Percentiles rank a stretch among this genome's conserved stretches.
These are phyloP conservation scores for Sporisorium scitamineum DNA, from an alignment of 1,284 basidiomycete species.

Conservation along the genomic window DNA sequence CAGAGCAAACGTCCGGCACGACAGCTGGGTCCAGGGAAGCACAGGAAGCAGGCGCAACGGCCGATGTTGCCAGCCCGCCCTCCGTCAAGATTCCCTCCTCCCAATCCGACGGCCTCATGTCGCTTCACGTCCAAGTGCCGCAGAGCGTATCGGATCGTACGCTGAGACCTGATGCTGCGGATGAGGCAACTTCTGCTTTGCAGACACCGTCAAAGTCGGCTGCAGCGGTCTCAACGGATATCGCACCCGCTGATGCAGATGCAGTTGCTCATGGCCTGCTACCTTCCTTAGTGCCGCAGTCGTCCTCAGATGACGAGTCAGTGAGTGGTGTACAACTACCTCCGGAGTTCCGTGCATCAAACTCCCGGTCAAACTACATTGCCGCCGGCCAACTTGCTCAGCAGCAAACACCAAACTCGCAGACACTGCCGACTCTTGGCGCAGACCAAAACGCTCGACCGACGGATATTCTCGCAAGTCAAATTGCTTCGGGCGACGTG, in stretches of 20 bases:
- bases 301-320: neutral
- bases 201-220: neutral
- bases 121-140: constrained; percentile 36
- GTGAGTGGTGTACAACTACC: neutral
- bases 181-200: neutral
- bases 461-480: neutral
- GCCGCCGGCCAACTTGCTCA: neutral
- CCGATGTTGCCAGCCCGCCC: neutral
- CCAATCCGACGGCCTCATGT: constrained; percentile 34
- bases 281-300: constrained; percentile 30
- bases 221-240: neutral
- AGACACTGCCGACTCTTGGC: neutral
- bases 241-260: neutral
- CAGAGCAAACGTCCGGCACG: neutral
- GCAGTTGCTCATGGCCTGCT: constrained; percentile 13
- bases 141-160: constrained; percentile 17
- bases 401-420: neutral
- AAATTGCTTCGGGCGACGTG: constrained; percentile 2
- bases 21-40: neutral
- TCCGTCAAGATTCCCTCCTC: constrained; percentile 3
- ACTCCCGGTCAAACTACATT: neutral
- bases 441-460: neutral
- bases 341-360: neutral
- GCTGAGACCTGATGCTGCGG: neutral
- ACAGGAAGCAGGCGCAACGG: neutral